Percentiles rank a stretch among this genome's conserved stretches.
Evolutionary conservation across 306 rosid species (phyloP).

Genomic region (Oxytropis ochrocephala): DNA sequence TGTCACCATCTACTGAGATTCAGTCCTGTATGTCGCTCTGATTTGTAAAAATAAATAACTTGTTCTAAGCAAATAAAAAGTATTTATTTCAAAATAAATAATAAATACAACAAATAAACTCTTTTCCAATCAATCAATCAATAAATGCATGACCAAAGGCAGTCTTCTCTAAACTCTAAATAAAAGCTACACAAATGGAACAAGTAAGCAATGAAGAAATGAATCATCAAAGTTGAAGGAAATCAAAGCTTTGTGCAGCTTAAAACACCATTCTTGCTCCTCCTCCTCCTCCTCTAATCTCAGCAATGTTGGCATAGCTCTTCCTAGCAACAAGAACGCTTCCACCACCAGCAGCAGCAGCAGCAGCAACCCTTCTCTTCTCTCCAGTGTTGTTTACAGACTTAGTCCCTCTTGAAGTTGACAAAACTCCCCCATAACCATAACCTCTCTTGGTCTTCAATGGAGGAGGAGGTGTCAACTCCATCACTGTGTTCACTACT

Average conservation of each 20-base stretch:
- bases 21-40: too few relatives aligned
- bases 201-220: neutral
- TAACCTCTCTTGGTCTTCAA: constrained; percentile 26
- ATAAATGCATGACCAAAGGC: neutral
- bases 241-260: constrained; percentile 47
- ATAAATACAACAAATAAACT: neutral
- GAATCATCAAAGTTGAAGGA: neutral
- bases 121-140: neutral
- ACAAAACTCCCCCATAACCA: constrained; percentile 22
- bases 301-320: constrained; percentile 72
- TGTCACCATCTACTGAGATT: too few relatives aligned
- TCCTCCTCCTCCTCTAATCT: constrained; percentile 42
- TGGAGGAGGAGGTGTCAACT: constrained; percentile 82
- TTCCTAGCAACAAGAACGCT: constrained; percentile 58
- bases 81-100: neutral
- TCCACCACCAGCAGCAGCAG: too few relatives aligned
- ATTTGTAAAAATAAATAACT: too few relatives aligned
- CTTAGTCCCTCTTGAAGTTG: constrained; percentile 66
- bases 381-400: constrained; percentile 69
- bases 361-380: constrained; percentile 33
- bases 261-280: constrained; percentile 32
- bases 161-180: neutral
- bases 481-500: constrained; percentile 24
- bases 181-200: neutral
- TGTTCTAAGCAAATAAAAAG: neutral